Conservation (phyloP, 805 yeast species). For the Scheffersomyces lignosus region DNA sequence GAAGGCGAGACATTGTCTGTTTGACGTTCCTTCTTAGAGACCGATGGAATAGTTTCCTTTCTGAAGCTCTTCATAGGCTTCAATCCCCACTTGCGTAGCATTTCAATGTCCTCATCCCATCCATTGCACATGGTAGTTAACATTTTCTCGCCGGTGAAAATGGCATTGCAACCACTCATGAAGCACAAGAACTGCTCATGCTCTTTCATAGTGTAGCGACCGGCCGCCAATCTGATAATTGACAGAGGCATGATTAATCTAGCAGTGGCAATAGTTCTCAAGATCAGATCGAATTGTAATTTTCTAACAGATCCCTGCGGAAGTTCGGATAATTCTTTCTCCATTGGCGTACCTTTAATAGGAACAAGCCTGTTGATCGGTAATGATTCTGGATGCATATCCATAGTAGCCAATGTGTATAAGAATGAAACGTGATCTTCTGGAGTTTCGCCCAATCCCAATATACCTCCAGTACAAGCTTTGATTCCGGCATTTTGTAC, state of each 20-base stretch:
- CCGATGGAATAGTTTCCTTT: too few species aligned
- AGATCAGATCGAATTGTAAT: constrained; percentile 58
- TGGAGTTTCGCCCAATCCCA: constrained; percentile 74
- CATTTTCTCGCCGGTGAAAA: constrained; percentile 81
- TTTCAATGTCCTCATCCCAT: constrained; percentile 75
- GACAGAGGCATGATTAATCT: constrained; percentile 71
- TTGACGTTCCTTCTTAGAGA: too few species aligned
- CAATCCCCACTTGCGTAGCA: constrained; percentile 72
- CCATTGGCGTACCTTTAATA: constrained; percentile 77
- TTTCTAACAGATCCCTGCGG: constrained; percentile 38
- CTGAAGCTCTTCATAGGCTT: constrained; percentile 52
- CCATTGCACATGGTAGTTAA: constrained; percentile 80
- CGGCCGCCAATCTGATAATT: constrained; percentile 76
- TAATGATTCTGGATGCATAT: constrained; percentile 74
- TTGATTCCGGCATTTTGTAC: constrained; percentile 64
- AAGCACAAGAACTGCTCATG: constrained; percentile 73
- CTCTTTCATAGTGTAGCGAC: constrained; percentile 79
- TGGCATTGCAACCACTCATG: constrained; percentile 77
- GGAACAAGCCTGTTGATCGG: constrained; percentile 82
- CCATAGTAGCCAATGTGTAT: constrained; percentile 65
- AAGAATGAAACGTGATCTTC: constrained; percentile 71
- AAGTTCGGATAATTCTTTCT: constrained; percentile 45
- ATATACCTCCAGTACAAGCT: constrained; percentile 78
- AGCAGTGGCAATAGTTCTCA: constrained; percentile 75
- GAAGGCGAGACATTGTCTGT: too few species aligned